Percentiles rank a stretch among this genome's conserved stretches.
phyloP scores from a whole-genome alignment of 176 grass and related monocot species.

The Raddia distichophylla region DNA sequence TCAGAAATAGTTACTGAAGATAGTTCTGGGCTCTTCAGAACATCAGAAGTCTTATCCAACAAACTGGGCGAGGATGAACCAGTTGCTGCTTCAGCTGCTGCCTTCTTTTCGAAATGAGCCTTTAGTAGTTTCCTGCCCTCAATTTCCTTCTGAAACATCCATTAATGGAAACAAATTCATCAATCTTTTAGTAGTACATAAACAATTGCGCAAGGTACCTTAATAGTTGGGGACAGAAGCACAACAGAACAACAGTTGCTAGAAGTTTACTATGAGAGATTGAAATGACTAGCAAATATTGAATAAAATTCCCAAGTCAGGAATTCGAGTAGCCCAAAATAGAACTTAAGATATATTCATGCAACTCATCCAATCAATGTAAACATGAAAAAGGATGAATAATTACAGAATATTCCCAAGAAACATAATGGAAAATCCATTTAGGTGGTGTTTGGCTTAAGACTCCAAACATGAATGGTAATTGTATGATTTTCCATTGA shows the following conservation, averaged over 20 bases:
- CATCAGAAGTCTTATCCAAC: conserved; percentile 47
- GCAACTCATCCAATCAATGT: conserved; percentile 10
- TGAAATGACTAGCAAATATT: neutral
- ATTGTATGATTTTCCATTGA: too few species aligned
- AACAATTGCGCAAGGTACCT: conserved; percentile 18
- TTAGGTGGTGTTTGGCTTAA: neutral
- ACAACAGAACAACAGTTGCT: conserved; percentile 20
- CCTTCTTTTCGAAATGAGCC: conserved; percentile 61
- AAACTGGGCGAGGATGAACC: conserved; percentile 47
- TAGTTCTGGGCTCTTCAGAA: conserved; percentile 38
- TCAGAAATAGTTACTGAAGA: conserved; percentile 35
- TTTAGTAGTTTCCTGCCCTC: conserved; percentile 60
- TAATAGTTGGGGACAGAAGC: neutral
- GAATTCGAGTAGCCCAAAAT: conserved; percentile 5
- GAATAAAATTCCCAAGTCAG: conserved; percentile 23
- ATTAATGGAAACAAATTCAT: conserved; percentile 42
- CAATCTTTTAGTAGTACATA: conserved; percentile 32
- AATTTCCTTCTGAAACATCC: conserved; percentile 61
- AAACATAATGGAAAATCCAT: neutral
- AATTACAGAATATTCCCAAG: neutral
- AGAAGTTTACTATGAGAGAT: conserved; percentile 6
- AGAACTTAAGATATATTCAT: neutral
- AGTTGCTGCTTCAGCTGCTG: conserved; percentile 43
- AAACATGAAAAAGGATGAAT: neutral
- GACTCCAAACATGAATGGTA: too few species aligned